Evolutionary conservation across 1,284 basidiomycete species (phyloP), one percentile per base, ranked within the genome.

Genomic region (Ustilago tritici): DNA sequence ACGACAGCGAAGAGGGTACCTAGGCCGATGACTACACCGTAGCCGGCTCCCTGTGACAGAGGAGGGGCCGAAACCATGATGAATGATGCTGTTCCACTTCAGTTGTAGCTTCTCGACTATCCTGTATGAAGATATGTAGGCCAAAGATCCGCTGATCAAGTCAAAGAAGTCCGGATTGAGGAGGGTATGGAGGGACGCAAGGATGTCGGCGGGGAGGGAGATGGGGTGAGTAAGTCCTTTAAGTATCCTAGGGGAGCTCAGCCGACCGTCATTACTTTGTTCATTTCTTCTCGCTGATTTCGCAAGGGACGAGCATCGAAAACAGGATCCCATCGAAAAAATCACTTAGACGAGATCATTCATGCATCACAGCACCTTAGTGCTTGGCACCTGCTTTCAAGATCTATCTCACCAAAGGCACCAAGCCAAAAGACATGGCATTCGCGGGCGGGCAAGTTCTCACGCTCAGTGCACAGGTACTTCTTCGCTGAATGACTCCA

Each of bases 1-100:
- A 79, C 80, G 34, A 83, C 69, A 11, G 85, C 84, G 55, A 86
- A 87, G 40, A 82, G 73, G 12, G 76, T 66, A 9, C 83, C 80
- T 10, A 84, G 67, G 9, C 86, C 85, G 23, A 86, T 68, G 46
- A 85, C 80, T 15, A 84, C 83, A 40, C 85, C 84, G 63, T 84
- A 86, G 32, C 85, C 83, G 49, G 54, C 78, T 38, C 84, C 82
- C 56, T 86, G 82, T 2, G 74, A 79, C 7, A 84, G 77, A 4
- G 82, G 81, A 23, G 78, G 78, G 38, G 41, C 40, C 4, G 56
- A 56, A 4, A 63, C 57, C 70, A 72, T 69, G 23, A 15, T 59
- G 55, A 31, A 41, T 7, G 35, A 34, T 23, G 11, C n/a, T 46
- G 23, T 28, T 28, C 3, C 17, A 46, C 17, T 46, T 19, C 43